These are phyloP conservation scores for Kodamaea alishanica DNA, from an alignment of 1,139 yeast genomes.

Conservation along the genomic window DNA sequence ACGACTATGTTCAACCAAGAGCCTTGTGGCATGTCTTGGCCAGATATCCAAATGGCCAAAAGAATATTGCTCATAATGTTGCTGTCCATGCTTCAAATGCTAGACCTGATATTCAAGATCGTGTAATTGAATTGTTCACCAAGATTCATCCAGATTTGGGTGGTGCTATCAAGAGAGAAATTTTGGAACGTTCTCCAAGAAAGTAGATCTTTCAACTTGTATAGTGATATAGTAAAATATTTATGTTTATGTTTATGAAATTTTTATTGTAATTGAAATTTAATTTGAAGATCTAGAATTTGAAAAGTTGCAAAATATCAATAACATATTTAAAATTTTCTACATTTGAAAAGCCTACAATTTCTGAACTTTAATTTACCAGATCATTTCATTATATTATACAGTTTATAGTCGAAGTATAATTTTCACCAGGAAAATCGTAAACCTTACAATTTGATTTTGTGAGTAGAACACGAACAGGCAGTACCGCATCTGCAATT, in stretches of 20 bases:
- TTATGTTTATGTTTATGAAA: constrained; percentile 2
- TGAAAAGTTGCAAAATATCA: not conserved
- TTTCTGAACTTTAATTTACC: too few relatives aligned
- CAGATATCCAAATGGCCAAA: constrained; percentile 74
- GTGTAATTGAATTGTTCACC: constrained; percentile 72
- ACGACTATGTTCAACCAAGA: constrained; percentile 68
- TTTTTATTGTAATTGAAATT: constrained; percentile 1
- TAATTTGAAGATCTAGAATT: not conserved
- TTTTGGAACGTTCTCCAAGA: constrained; percentile 53
- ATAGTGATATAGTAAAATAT: constrained; percentile 8
- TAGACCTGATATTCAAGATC: constrained; percentile 70
- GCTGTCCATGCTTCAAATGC: constrained; percentile 74
- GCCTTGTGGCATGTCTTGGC: constrained; percentile 72
- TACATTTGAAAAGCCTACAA: too few relatives aligned
- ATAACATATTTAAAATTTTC: not conserved
- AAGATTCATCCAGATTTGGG: constrained; percentile 69
- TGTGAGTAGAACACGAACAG: constrained; percentile 39
- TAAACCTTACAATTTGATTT: constrained; percentile 32
- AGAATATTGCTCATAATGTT: constrained; percentile 77
- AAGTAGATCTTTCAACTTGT: constrained; percentile 20
- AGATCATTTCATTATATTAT: too few relatives aligned
- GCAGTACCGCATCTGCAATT: constrained; percentile 44
- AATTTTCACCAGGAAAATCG: not conserved
- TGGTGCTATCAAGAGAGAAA: constrained; percentile 56
- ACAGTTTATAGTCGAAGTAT: not conserved